Percentiles rank a stretch among this genome's conserved stretches.
phyloP scores from a whole-genome alignment of 1,284 basidiomycete species.

The Albatrellus sp. region DNA sequence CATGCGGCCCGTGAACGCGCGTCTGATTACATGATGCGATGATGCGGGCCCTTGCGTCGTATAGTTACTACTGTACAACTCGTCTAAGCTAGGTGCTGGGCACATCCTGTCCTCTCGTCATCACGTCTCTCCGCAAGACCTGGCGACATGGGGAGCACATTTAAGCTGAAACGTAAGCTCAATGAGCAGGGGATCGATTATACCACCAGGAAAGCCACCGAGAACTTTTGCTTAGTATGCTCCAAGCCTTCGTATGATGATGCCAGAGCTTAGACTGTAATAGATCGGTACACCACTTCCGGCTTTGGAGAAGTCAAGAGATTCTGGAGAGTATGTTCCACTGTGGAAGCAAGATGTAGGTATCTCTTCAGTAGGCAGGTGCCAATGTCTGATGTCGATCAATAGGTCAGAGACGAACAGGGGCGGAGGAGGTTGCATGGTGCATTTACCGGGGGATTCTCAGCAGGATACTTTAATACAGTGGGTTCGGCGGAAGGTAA shows the following conservation, averaged over 20 bases:
- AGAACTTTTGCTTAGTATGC: conserved; percentile 79
- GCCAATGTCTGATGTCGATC: conserved; percentile 5
- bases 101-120: conserved; percentile 12
- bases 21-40: too few species aligned
- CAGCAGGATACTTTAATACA: conserved; percentile 93
- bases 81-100: too few species aligned
- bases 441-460: conserved; percentile 96
- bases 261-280: conserved; percentile 7
- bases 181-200: conserved; percentile 70
- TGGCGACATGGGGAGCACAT: conserved; percentile 26
- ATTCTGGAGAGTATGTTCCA: conserved; percentile 88
- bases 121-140: background rate
- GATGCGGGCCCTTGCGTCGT: too few species aligned
- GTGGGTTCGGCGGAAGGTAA: conserved; percentile 92
- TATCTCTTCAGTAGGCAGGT: conserved; percentile 2
- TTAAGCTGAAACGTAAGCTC: conserved; percentile 65
- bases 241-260: conserved; percentile 3
- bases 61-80: too few species aligned
- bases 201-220: conserved; percentile 57
- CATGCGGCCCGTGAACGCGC: too few species aligned
- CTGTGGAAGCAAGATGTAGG: conserved; percentile 92
- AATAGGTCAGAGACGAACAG: conserved; percentile 87
- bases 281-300: conserved; percentile 90
- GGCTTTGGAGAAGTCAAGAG: conserved; percentile 77
- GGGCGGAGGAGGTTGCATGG: conserved; percentile 89